Evolutionary conservation across 805 yeast species (phyloP), one percentile per base, ranked within the genome.

Genomic region (Barnettozyma sp.): DNA sequence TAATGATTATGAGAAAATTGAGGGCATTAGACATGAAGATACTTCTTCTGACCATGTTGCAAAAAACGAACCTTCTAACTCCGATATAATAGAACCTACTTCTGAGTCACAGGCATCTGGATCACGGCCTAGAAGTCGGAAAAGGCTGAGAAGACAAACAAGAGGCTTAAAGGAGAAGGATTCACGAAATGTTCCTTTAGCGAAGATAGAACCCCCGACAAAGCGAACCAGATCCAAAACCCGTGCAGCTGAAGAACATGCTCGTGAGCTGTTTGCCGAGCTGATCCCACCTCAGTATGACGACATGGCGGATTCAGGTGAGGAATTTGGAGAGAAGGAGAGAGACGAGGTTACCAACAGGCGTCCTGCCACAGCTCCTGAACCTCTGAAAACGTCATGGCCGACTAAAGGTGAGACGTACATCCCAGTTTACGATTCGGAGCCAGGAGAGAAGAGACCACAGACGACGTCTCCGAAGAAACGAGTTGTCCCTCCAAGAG

Each of bases 1-100:
- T 3, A n/a, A 13, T 15, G 40, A 38, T 11, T 39, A 40, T 21
- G 48, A 43, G 14, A 39, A 30, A 7, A 14, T 49, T 8, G 49
- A 45, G 22, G 33, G 30, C n/a, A 31, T 38, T 13, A 36, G 24
- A 16, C 22, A 23, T 11, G 6, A 14, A 10, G 16, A 22, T 5
- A 18, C 7, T 6, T 15, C 15, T 10, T 12, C 3, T 11, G 7
- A 25, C 12, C 16, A n/a, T n/a, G 12, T 9, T 22, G 24, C 24
- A 12, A 9, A 22, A n/a, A n/a, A n/a, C n/a, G n/a, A n/a, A n/a
- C n/a, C n/a, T n/a, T n/a, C n/a, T n/a, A n/a, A n/a, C n/a, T n/a
- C n/a, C n/a, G n/a, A n/a, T n/a, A n/a, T n/a, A n/a, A n/a, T n/a
- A n/a, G n/a, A n/a, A n/a, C n/a, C n/a, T n/a, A n/a, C n/a, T n/a